These are phyloP conservation scores for Apodospora peruviana DNA, from an alignment of 495 filamentous ascomycete species.

Conservation along the genomic window DNA sequence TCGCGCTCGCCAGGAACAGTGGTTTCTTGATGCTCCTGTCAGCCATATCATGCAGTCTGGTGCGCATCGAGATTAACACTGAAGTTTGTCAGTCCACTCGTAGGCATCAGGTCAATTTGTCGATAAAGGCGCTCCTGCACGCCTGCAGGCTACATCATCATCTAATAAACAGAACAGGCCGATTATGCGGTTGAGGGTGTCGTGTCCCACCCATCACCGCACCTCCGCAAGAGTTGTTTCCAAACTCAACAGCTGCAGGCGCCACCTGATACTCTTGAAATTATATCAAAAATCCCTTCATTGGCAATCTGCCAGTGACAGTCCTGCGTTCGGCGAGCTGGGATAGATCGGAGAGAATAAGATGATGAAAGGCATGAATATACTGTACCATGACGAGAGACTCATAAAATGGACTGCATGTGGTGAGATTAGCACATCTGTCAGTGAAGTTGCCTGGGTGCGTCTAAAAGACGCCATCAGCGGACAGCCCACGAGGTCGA, in stretches of 20 bases:
- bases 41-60: background rate
- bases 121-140: background rate
- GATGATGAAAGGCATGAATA: background rate
- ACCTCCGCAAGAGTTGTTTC: too few relatives aligned
- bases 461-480: constrained; percentile 18
- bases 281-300: background rate
- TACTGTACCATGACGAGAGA: background rate
- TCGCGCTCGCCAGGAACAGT: too few relatives aligned
- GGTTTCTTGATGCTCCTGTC: background rate
- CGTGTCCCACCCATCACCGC: too few relatives aligned
- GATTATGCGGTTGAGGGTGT: too few relatives aligned
- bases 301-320: background rate
- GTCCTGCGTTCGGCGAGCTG: background rate
- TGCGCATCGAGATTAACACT: background rate
- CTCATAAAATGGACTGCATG: background rate
- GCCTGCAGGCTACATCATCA: background rate
- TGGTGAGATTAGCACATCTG: background rate
- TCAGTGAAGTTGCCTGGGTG: constrained; percentile 4
- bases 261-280: background rate
- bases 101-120: background rate
- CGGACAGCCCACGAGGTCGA: constrained; percentile 5
- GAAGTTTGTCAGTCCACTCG: background rate
- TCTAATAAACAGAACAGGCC: background rate
- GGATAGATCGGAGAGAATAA: background rate
- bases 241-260: background rate